phyloP scores from a whole-genome alignment of 768 basidiomycete genomes.

The Tephrocybe sp. region DNA sequence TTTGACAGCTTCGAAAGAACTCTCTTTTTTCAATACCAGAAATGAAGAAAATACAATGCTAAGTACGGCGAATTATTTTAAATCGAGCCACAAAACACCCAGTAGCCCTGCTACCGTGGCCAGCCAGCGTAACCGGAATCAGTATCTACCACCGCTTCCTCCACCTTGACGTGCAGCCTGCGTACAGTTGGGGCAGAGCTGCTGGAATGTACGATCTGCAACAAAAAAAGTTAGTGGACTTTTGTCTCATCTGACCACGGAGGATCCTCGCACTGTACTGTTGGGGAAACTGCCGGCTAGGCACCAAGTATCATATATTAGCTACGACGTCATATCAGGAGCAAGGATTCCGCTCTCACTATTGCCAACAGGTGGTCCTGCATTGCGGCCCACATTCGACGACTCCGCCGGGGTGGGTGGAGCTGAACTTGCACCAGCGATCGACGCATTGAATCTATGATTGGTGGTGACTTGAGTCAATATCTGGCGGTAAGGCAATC shows the following conservation, averaged over 20 bases:
- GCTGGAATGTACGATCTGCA: constrained; percentile 29
- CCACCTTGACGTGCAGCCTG: constrained; percentile 10
- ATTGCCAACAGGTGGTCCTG: constrained; percentile 70
- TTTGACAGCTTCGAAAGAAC: no score
- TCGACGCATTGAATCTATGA: constrained; percentile 65
- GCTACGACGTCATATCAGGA: constrained; percentile 13
- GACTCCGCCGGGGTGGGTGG: constrained; percentile 45
- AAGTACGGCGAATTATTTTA: not conserved
- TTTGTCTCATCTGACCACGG: constrained; percentile 4
- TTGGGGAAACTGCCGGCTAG: constrained; percentile 70
- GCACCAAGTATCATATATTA: constrained; percentile 18
- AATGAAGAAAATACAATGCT: no score
- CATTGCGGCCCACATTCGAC: constrained; percentile 59
- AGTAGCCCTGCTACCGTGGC: no score
- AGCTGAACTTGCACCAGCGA: constrained; percentile 70
- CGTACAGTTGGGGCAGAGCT: constrained; percentile 30
- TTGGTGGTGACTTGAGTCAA: constrained; percentile 20
- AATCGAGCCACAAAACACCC: no score
- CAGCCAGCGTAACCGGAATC: no score
- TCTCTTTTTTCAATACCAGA: no score
- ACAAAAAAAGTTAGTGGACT: constrained; percentile 14
- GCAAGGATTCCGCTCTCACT: constrained; percentile 46
- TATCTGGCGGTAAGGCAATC: no score
- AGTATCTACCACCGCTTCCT: constrained; percentile 8
- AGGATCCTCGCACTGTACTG: constrained; percentile 55